These are phyloP conservation scores for Ceratocystis ficicola DNA, from an alignment of 2,329 filamentous ascomycete genomes.

Conservation along the genomic window DNA sequence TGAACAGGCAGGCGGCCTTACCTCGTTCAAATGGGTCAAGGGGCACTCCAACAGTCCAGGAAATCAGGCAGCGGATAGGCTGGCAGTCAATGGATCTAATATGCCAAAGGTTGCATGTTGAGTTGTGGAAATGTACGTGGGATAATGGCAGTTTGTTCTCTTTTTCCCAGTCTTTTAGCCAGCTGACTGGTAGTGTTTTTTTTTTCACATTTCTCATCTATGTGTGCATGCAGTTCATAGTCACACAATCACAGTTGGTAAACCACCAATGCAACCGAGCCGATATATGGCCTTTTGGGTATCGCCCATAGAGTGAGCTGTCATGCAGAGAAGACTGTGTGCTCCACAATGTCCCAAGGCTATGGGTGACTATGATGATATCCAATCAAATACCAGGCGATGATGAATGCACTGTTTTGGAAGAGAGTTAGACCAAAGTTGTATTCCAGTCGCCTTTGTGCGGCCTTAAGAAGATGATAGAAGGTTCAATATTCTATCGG, in stretches of 20 bases:
- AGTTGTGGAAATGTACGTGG: neutral
- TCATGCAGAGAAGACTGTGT: too few species aligned
- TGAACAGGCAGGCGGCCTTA: conserved; percentile 45
- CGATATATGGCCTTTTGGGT: too few species aligned
- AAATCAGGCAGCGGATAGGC: conserved; percentile 66
- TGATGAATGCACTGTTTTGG: too few species aligned
- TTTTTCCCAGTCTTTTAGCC: neutral
- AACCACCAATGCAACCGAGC: too few species aligned
- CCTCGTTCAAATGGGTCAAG: conserved; percentile 78
- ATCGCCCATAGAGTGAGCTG: too few species aligned
- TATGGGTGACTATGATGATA: too few species aligned
- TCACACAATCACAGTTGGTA: too few species aligned
- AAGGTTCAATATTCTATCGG: too few species aligned
- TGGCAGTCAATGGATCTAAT: conserved; percentile 48
- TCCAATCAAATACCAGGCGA: too few species aligned
- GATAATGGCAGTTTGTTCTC: neutral
- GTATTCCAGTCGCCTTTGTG: neutral
- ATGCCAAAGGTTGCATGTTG: conserved; percentile 23
- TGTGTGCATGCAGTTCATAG: too few species aligned
- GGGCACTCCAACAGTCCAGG: conserved; percentile 63
- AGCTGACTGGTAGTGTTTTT: neutral
- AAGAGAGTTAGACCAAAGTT: neutral
- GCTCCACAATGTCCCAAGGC: too few species aligned
- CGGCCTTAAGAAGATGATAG: neutral
- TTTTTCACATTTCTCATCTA: neutral